Evolutionary conservation across 2,329 filamentous ascomycete species (phyloP).

Genomic region (Didymellaceae sp.): DNA sequence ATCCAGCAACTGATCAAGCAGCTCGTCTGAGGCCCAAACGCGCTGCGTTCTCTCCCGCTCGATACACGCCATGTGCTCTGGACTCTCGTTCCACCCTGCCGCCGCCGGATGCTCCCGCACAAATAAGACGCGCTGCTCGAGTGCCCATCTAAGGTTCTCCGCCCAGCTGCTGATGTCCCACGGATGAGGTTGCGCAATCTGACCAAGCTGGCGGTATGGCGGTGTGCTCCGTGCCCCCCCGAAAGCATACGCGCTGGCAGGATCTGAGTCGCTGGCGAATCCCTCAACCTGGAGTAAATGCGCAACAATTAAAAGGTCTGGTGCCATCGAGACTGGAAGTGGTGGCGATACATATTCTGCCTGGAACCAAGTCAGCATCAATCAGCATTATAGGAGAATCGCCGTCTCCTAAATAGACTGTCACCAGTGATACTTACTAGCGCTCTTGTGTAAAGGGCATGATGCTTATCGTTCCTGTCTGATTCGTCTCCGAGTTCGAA

Average conservation of each 20-base stretch:
- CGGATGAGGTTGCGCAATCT: constrained; percentile 16
- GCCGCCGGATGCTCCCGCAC: constrained; percentile 9
- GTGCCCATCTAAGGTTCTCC: constrained; percentile 34
- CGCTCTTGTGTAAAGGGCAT: constrained; percentile 2
- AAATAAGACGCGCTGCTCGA: constrained; percentile 25
- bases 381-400: no score
- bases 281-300: constrained; percentile 9
- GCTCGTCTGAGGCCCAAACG: constrained; percentile 31
- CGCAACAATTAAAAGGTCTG: not conserved
- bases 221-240: constrained; percentile 22
- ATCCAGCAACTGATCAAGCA: constrained; percentile 17
- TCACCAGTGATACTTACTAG: not conserved
- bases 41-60: constrained; percentile 20
- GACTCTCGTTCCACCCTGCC: constrained; percentile 31
- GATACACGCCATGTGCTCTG: constrained; percentile 34
- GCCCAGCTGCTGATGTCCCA: constrained; percentile 32
- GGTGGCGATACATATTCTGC: constrained; percentile 14
- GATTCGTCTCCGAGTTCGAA: not conserved
- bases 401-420: no score
- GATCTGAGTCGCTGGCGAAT: constrained; percentile 9
- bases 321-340: not conserved
- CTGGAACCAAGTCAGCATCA: not conserved
- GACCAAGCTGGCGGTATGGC: constrained; percentile 28
- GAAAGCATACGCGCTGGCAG: constrained; percentile 24
- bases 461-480: not conserved